Conservation (phyloP, 768 basidiomycete genomes). For the Mycena indigotica region DNA sequence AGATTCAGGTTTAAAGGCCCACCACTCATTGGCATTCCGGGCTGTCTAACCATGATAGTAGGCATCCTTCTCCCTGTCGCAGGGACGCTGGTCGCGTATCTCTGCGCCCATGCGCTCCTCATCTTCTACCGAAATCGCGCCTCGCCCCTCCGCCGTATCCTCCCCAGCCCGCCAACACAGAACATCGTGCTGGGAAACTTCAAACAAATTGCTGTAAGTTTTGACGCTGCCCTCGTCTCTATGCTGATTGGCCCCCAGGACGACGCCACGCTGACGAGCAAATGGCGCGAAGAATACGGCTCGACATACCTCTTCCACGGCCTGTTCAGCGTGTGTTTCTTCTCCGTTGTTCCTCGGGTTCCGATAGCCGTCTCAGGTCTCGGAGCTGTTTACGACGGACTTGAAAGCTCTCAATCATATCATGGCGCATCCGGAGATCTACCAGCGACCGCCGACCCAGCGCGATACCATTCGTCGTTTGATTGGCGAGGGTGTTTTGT, state of each 20-base stretch:
- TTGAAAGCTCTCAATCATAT: slow-evolving; percentile 50
- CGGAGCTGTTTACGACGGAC: slow-evolving; percentile 48
- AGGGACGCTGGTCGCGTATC: neutral
- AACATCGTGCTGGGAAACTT: slow-evolving; percentile 29
- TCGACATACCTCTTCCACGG: slow-evolving; percentile 33
- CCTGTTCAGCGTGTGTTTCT: slow-evolving; percentile 33
- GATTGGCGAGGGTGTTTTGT: slow-evolving; percentile 25
- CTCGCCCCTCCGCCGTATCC: slow-evolving; percentile 5
- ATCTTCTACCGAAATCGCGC: slow-evolving; percentile 4
- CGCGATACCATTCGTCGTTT: neutral
- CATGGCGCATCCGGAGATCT: slow-evolving; percentile 41
- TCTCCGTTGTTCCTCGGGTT: slow-evolving; percentile 1
- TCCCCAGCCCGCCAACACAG: neutral
- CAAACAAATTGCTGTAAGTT: slow-evolving; percentile 25
- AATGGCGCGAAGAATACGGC: slow-evolving; percentile 43
- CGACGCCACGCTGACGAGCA: neutral
- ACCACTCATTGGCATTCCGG: no score
- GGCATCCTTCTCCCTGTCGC: slow-evolving; percentile 3
- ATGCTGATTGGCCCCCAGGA: neutral
- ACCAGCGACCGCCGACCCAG: slow-evolving; percentile 34
- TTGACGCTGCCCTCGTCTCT: neutral
- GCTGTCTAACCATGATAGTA: neutral
- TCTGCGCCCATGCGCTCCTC: neutral
- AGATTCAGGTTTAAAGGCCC: no score
- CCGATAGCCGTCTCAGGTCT: no score